Evolutionary conservation across 2,329 filamentous ascomycete species (phyloP), one percentile per base, ranked within the genome.

Genomic region (Nemania sp.): DNA sequence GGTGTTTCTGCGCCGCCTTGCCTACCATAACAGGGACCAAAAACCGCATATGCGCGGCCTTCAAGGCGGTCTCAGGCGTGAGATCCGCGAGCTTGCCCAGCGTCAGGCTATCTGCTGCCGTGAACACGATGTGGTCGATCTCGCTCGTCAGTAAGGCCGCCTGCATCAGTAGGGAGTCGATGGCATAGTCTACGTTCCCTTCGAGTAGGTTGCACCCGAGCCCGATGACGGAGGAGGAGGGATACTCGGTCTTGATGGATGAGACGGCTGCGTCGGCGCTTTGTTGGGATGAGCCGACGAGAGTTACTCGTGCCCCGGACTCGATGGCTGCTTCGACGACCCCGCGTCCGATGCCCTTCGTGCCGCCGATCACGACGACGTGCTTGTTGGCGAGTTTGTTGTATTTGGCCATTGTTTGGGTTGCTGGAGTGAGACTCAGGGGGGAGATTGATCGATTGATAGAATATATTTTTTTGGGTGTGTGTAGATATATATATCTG

Each of bases 21-120:
- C 65, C 70, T 4, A 72, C 36, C 43, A 72, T 51, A n/a, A 69
- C n/a, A 1, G 70, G 68, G n/a, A 66, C 66, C 12, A 66, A 46
- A 46, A 70, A 56, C 6, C 69, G 68, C 59, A 73, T 63, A 28
- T 69, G 70, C 42, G 61, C 52, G 0, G 55, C 66, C 26, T 41
- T 24, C 1, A 53, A 54, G 40, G 71, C 63, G 23, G 41, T 42
- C 1, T 65, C 68, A n/a, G 60, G 52, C 15, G 64, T 67, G 17
- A 72, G 34, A 4, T 62, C 64, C 15, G 53, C 15, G 5, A 70
- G 45, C 5, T 22, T 24, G 14, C 47, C 36, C 6, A 64, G 11
- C 33, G 60, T 11, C 4, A 70, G 61, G 47, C 42, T 43, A 57
- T 71, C 68, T 3, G 63, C 69, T 0, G 72, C 72, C 17, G 65